Base-by-base conservation (phyloP, 768 basidiomycete species). In the Tulasnella sp. region DNA sequence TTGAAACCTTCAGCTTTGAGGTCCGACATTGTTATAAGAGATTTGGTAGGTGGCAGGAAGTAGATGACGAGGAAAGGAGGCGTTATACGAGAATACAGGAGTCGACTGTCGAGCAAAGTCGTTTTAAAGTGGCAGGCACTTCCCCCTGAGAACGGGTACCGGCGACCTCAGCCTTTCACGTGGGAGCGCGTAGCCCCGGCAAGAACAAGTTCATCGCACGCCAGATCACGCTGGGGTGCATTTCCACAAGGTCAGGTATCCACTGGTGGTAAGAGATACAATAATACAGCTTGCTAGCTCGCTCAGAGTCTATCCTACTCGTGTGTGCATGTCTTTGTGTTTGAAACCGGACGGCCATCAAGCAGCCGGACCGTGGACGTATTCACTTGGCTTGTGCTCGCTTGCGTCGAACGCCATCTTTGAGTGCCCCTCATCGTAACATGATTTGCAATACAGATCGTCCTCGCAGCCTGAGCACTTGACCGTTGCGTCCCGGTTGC, bases 1-100 rank as follows among this genome's bases (percentile, higher is more conserved):
- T 85, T 79, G 79, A 87, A 88, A n/a, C 84, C 85, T 46, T 77
- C 73, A 22, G 77, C 79, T 73, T 83, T 84, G 73, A 88, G 73
- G 69, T 83, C 78, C 66, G 84, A 82, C 84, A 86, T 87, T 69
- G 24, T 34, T 11, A 22, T 25, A 38, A 17, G 49, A 59, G n/a
- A 24, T 21, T 21, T n/a, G 54, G 19, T 60, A 21, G 21, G n/a
- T 41, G 34, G 22, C n/a, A 43, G 49, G 17, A 38, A 17, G 30
- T 31, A 44, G 45, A 38, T 58, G 22, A 10, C 3, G 48, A n/a
- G 44, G 34, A 22, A 22, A 56, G 49, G 15, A 38, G 45, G 44
- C 27, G 24, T 42, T 11, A 53, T 31, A 21, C 34, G 22, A 38
- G 60, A 30, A 48, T 25, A 62, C 38, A 43, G 44, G 54, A 42